Conservation (phyloP, 2,329 filamentous ascomycete species). For the Colletotrichum gloeosporioides region DNA sequence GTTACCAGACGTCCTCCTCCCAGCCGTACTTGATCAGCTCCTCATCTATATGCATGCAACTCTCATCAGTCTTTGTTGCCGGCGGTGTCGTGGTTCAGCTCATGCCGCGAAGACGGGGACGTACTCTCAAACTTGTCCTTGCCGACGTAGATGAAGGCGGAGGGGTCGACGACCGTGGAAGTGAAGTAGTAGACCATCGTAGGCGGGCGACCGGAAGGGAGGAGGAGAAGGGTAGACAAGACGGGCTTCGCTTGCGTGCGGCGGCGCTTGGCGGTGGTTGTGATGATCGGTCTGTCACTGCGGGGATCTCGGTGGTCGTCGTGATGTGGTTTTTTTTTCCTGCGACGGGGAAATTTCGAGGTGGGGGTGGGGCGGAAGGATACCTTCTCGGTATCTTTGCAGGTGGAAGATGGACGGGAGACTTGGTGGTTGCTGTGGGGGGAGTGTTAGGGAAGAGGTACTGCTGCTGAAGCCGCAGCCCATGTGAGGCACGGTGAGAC, state of each 20-base stretch:
- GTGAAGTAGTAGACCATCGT: conserved; percentile 95
- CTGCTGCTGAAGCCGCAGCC: too few relatives aligned
- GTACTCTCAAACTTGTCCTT: conserved; percentile 99
- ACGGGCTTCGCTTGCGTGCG: neutral
- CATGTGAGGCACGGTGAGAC: neutral
- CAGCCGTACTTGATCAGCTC: conserved; percentile 93
- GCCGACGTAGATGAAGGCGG: conserved; percentile 92
- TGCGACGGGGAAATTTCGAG: conserved; percentile 20
- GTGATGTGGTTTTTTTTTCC: neutral
- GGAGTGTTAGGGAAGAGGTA: neutral
- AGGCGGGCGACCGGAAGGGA: neutral
- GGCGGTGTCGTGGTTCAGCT: too few relatives aligned
- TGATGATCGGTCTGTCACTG: neutral
- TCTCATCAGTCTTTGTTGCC: neutral
- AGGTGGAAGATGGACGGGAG: too few relatives aligned
- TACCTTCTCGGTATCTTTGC: neutral
- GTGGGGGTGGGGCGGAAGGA: neutral
- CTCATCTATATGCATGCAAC: conserved; percentile 70
- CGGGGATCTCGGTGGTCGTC: neutral
- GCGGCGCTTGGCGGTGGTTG: neutral
- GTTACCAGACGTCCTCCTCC: conserved; percentile 93
- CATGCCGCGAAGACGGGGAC: conserved; percentile 28
- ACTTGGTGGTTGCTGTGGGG: fast-evolving
- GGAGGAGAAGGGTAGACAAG: neutral
- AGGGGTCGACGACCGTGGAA: conserved; percentile 80